Evolutionary conservation across 768 basidiomycete species (phyloP), one percentile per base, ranked within the genome.

Genomic region (Fistulinella prunicolor): DNA sequence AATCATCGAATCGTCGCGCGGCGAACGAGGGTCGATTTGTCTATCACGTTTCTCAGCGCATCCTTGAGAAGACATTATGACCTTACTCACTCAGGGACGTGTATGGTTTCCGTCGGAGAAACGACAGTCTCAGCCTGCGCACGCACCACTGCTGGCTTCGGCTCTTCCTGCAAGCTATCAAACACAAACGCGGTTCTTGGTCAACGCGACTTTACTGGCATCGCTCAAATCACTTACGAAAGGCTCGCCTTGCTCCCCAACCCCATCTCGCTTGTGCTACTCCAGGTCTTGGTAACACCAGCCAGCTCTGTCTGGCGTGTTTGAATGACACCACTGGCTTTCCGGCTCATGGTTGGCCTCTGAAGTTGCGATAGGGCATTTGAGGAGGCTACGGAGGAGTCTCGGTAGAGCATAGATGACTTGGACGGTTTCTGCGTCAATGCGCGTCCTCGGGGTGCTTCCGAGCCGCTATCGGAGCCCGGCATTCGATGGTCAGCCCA

Each of bases 201-300:
- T 50, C 38, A 44, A 49, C 26, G 36, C 10, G 12, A 14, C 9
- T 5, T 19, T 40, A 14, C 30, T 22, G 2, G 34, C 28, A 30
- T 29, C n/a, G 10, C 9, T 17, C 24, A 23, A 45, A 17, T 35
- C 23, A 59, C 65, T 47, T 42, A 65, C 63, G 21, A 30, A 38
- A 53, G 28, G 45, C 46, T 60, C 24, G 44, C 17, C 36, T 42
- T 56, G 36, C 54, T 56, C 19, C 37, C 46, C 10, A 69, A 46
- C 7, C 59, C 58, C 42, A 61, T 47, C 1, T 58, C 55, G 35
- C 57, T 61, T n/a, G 57, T 54, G 38, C 48, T 59, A 29, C 65
- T 63, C 59, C 61, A 67, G 2, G 67, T 69, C 45, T 59, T 67
- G 21, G 63, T 67, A n/a, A 58, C 56, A n/a, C 57, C 65, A 13